Conservation (phyloP, 139 green algal species). For the Haematococcus lacustris region DNA sequence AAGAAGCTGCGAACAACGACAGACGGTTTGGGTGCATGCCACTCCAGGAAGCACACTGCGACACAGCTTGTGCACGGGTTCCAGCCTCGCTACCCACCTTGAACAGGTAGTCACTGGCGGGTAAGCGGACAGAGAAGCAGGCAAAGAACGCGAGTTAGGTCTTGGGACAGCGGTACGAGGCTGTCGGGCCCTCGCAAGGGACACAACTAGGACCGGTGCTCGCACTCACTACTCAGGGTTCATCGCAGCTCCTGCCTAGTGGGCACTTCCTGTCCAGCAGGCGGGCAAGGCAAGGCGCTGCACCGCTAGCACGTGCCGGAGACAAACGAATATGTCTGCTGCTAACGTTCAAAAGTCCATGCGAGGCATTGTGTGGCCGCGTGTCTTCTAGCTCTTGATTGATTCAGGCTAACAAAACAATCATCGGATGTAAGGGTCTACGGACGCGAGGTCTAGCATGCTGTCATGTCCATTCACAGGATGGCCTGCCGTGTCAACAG, state of each 20-base stretch:
- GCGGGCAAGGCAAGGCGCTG: too few relatives aligned
- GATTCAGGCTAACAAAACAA: too few relatives aligned
- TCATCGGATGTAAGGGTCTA: too few relatives aligned
- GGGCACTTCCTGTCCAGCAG: too few relatives aligned
- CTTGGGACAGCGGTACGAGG: not conserved
- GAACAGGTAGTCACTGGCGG: conserved; percentile 81
- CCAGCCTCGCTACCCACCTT: conserved; percentile 54
- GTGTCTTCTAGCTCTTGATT: too few relatives aligned
- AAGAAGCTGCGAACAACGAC: conserved; percentile 67
- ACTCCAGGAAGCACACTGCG: not conserved
- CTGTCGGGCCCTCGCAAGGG: not conserved
- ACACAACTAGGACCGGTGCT: not conserved
- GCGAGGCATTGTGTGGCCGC: too few relatives aligned
- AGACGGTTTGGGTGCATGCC: not conserved
- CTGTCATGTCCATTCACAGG: too few relatives aligned
- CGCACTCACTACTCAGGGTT: conserved; percentile 69
- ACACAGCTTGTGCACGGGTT: not conserved
- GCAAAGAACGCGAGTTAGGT: not conserved
- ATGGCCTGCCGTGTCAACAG: too few relatives aligned
- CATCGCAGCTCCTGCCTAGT: conserved; percentile 31
- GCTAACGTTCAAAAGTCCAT: too few relatives aligned
- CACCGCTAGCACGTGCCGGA: too few relatives aligned
- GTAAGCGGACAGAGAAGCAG: conserved; percentile 6
- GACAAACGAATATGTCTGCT: too few relatives aligned
- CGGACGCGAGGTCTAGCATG: too few relatives aligned